A percentile compares a stretch with the other conserved stretches of the same genome.
phyloP scores from a whole-genome alignment of 2,329 filamentous ascomycete genomes.

The Zasmidium cellare region DNA sequence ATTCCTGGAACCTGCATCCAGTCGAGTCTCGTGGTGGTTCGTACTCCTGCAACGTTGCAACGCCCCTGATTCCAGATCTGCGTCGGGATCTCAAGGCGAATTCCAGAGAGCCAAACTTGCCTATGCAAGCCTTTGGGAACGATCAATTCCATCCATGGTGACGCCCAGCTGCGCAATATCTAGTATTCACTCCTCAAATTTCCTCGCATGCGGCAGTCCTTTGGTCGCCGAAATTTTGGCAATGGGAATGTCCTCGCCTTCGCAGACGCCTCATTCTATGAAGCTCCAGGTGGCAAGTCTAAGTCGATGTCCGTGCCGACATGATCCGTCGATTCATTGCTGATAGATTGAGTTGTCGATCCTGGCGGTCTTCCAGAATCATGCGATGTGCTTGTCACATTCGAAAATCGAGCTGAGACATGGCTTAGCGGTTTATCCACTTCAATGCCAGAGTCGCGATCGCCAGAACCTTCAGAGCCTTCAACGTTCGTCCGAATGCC shows the following conservation, averaged over 20 bases:
- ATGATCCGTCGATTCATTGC: background rate
- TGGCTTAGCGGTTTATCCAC: constrained; percentile 24
- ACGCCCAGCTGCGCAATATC: too few species aligned
- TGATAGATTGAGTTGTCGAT: background rate
- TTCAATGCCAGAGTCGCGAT: constrained; percentile 36
- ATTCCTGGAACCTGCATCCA: too few species aligned
- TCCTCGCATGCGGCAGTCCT: background rate
- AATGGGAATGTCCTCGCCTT: background rate
- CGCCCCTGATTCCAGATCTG: background rate
- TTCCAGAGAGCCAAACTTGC: too few species aligned
- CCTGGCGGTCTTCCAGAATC: constrained; percentile 21
- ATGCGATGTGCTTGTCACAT: constrained; percentile 8
- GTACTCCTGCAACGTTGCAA: background rate
- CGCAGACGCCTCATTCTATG: background rate
- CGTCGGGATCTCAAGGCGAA: too few species aligned
- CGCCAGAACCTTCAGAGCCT: constrained; percentile 27
- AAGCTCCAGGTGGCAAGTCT: background rate
- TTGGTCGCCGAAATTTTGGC: background rate
- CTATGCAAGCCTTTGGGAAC: too few species aligned
- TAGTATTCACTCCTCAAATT: background rate
- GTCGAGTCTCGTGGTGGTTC: background rate
- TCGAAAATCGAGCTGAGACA: constrained; percentile 9
- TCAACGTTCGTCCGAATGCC: constrained; percentile 21
- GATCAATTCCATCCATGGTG: too few species aligned
- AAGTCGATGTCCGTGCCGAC: background rate